Percentiles rank a stretch among this genome's conserved stretches.
Evolutionary conservation across 306 rosid species (phyloP).

Genomic region (Vigna angularis): DNA sequence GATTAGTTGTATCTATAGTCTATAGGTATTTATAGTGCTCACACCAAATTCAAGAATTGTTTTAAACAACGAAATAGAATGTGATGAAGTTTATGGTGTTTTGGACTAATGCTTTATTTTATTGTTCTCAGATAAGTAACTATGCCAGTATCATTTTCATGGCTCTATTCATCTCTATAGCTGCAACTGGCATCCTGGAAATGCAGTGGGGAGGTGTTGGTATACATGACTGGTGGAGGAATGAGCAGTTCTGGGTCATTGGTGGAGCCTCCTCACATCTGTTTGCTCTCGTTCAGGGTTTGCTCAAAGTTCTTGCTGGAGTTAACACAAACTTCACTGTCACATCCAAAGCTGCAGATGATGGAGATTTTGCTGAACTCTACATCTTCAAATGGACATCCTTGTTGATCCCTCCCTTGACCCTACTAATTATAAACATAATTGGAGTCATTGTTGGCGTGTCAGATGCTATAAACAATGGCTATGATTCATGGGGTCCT

Average conservation of each 20-base stretch:
- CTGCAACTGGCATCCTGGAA: slow-evolving; percentile 85
- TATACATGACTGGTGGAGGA: slow-evolving; percentile 97
- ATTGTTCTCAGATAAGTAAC: slow-evolving; percentile 77
- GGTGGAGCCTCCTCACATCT: slow-evolving; percentile 92
- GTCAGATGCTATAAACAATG: slow-evolving; percentile 90
- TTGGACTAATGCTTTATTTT: slow-evolving; percentile 33
- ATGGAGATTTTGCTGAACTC: slow-evolving; percentile 85
- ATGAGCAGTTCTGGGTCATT: slow-evolving; percentile 96
- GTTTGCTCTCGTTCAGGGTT: slow-evolving; percentile 88
- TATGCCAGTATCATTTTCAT: slow-evolving; percentile 85
- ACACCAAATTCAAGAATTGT: neutral
- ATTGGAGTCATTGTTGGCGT: slow-evolving; percentile 85
- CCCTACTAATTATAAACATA: slow-evolving; percentile 78
- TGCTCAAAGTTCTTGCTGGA: slow-evolving; percentile 94
- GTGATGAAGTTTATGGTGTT: slow-evolving; percentile 13
- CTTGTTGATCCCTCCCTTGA: slow-evolving; percentile 80
- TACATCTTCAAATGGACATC: slow-evolving; percentile 97
- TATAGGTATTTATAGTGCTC: neutral
- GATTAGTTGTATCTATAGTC: neutral
- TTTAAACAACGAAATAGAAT: neutral
- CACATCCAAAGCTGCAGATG: slow-evolving; percentile 91
- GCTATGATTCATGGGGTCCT: slow-evolving; percentile 97
- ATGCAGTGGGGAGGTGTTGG: slow-evolving; percentile 98
- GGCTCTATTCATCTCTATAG: slow-evolving; percentile 86
- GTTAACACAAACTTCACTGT: slow-evolving; percentile 90